Evolutionary conservation across 2,329 filamentous ascomycete genomes (phyloP), one percentile per base, ranked within the genome.

Genomic region (Verticillium nonalfalfae): DNA sequence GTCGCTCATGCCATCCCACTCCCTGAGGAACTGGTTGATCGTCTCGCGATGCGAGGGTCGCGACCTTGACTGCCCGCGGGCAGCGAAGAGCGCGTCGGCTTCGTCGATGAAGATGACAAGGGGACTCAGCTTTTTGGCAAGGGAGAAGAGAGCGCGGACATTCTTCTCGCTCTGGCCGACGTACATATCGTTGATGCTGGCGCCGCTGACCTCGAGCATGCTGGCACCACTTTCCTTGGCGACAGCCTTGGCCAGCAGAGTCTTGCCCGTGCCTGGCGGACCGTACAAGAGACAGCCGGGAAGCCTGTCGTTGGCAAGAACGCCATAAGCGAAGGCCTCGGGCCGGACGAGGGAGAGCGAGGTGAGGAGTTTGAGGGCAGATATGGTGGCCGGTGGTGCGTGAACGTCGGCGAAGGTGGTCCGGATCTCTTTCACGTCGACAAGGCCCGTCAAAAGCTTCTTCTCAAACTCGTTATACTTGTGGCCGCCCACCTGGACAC

Each of bases 61-160:
- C 67, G 86, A 87, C 62, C 83, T 82, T 31, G 83, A 81, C 45
- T 85, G 84, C 65, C 86, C 83, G 60, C 95, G 86, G 15, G 90
- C 88, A 33, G 91, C 91, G 61, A 99, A 90, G 57, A 99, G 88
- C 7, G 94, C 90, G 73, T 99, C 95, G 26, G 93, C 95, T 76
- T 99, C 95, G 70, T 99, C 95, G 64, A 99, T 92, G 77, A 99
- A 98, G 58, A 99, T 91, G 15, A 99, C 89, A 70, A 93, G 93
- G 0, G 95, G 95, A 1, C 90, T 89, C 7, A 97, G 84, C 74
- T 97, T 97, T 76, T 92, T 92, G 4, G 95, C 95, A 0, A 98
- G 81, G 0, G 87, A 90, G 76, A 99, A 99, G 50, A 98, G 88
- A 0, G 94, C 94, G 59, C 90, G 89, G 60, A 98, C 90, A 71